phyloP scores from a whole-genome alignment of 1,284 basidiomycete species.

The Papiliotrema nemorosa region DNA sequence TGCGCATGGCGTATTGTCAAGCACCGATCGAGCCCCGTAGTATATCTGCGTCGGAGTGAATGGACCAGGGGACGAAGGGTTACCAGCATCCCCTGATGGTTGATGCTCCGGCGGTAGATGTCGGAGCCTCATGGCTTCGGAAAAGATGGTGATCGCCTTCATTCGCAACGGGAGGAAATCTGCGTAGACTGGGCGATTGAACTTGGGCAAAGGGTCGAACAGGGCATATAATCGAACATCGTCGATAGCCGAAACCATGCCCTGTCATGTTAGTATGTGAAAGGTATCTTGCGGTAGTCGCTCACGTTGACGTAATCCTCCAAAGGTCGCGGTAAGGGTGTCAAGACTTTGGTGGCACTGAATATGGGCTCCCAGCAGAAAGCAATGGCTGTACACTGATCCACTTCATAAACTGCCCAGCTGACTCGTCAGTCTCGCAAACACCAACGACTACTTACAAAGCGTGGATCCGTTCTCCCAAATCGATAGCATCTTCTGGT shows the following conservation, averaged over 20 bases:
- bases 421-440: slow-evolving; percentile 10
- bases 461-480: slow-evolving; percentile 26
- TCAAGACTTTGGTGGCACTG: slow-evolving; percentile 24
- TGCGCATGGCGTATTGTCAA: slow-evolving; percentile 3
- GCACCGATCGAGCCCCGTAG: background rate
- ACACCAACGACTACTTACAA: slow-evolving; percentile 10
- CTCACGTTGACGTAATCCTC: slow-evolving; percentile 20
- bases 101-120: slow-evolving; percentile 19
- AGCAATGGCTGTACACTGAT: slow-evolving; percentile 29
- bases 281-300: background rate
- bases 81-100: background rate
- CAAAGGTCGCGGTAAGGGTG: slow-evolving; percentile 31
- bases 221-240: slow-evolving; percentile 18
- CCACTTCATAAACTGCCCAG: slow-evolving; percentile 35
- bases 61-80: background rate
- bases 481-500: slow-evolving; percentile 23
- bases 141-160: slow-evolving; percentile 21
- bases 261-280: slow-evolving; percentile 1
- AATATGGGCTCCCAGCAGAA: slow-evolving; percentile 33
- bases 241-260: slow-evolving; percentile 20
- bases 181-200: background rate
- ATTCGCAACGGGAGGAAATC: slow-evolving; percentile 22
- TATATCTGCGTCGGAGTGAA: background rate
- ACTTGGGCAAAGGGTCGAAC: slow-evolving; percentile 2
- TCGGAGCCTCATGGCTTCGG: slow-evolving; percentile 17